Evolutionary conservation across 805 yeast species (phyloP).

Genomic region (Candida maris): DNA sequence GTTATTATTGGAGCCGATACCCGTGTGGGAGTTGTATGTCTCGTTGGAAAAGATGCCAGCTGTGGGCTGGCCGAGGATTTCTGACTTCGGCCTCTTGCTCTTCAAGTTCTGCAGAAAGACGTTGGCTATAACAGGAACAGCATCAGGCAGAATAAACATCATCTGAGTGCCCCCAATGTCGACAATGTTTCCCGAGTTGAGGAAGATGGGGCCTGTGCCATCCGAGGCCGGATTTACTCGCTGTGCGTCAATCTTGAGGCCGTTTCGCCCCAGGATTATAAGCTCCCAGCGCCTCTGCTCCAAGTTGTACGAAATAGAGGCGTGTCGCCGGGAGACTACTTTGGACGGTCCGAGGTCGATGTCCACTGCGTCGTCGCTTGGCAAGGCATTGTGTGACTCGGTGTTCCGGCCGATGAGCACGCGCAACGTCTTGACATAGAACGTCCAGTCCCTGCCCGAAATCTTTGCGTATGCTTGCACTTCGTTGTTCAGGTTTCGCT

Average conservation of each 20-base stretch:
- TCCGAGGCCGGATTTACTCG: constrained; percentile 38
- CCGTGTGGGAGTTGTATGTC: constrained; percentile 7
- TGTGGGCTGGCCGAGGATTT: constrained; percentile 10
- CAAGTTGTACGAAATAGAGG: constrained; percentile 73
- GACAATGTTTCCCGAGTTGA: constrained; percentile 83
- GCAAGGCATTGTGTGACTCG: constrained; percentile 22
- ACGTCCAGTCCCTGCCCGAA: constrained; percentile 93
- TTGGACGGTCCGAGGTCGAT: constrained; percentile 96
- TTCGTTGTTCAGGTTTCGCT: constrained; percentile 62
- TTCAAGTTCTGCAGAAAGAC: constrained; percentile 39
- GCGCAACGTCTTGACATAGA: constrained; percentile 74
- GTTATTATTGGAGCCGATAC: constrained; percentile 14
- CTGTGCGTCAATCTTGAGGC: constrained; percentile 83
- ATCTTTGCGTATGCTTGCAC: constrained; percentile 98
- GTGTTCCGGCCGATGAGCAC: constrained; percentile 88
- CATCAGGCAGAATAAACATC: constrained; percentile 97
- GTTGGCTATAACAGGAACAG: constrained; percentile 63
- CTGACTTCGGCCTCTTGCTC: constrained; percentile 23
- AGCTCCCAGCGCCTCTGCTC: constrained; percentile 82
- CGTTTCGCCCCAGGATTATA: constrained; percentile 82
- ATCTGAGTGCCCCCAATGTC: constrained; percentile 98
- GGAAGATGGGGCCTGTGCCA: constrained; percentile 43
- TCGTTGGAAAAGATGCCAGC: constrained; percentile 15
- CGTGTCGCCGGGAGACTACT: constrained; percentile 92
- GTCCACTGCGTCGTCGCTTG: constrained; percentile 43